Base-by-base conservation (phyloP, 768 basidiomycete genomes). In the Mycena capillaripes region DNA sequence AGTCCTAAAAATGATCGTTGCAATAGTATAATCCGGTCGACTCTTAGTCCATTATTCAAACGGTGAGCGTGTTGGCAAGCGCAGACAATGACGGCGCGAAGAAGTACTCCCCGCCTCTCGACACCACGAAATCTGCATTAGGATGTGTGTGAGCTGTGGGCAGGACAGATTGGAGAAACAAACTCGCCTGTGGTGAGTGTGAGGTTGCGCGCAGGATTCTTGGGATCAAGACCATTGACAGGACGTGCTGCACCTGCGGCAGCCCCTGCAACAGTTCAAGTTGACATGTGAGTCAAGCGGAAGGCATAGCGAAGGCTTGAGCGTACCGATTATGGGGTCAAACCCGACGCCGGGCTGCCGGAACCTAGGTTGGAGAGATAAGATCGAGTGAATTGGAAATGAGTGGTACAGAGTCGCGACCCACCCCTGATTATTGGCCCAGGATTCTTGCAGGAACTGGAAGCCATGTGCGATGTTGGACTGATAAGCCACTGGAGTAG, bases 101-200 rank as follows among this genome's bases (percentile, higher is more conserved):
- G 78, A 89, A 89, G 75, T 88, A 89, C 73, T 87, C 89, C 64
- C 89, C 87, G 46, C 89, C 86, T 25, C 85, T 82, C 50, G 88
- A 81, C 38, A 84, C 76, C 56, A 89, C 81, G 70, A 86, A 88
- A 29, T 79, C 78, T 10, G 82, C 82, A 14, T 53, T 3, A 53
- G n/a, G 27, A 21, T 23, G 11, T 8, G 16, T 21, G n/a, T 1
- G 0, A 16, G 14, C 14, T 5, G 17, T 42, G 21, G 42, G 2
- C 3, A 7, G 17, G 55, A 50, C n/a, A 23, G 23, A 50, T 50
- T 14, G 8, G 25, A 50, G 23, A 50, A 50, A 50, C 23, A n/a
- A 10, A 48, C 56, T 48, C 38, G n/a, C 66, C 66, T 6, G 69
- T 71, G n/a, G 46, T 30, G 64, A 84, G 80, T 21, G 78, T 71